Evolutionary conservation across 208 protist species (phyloP).

Genomic region (Trypanosoma platydactyli): DNA sequence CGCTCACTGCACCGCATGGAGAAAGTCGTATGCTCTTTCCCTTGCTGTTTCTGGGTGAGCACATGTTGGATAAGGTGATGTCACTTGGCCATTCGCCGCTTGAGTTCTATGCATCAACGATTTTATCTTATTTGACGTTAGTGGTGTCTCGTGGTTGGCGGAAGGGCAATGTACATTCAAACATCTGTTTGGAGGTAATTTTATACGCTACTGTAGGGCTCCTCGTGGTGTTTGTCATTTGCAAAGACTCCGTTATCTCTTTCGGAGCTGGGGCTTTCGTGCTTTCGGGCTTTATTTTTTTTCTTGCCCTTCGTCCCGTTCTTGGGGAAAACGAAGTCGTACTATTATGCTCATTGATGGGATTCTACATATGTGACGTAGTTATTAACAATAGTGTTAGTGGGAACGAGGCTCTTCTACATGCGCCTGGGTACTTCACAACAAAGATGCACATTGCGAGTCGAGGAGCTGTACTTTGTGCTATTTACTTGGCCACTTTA

Average conservation of each 20-base stretch:
- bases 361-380: constrained; percentile 78
- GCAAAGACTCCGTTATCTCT: constrained; percentile 57
- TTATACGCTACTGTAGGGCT: constrained; percentile 51
- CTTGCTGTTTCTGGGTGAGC: constrained; percentile 77
- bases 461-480: constrained; percentile 56
- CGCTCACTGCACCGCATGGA: constrained; percentile 66
- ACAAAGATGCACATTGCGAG: constrained; percentile 78
- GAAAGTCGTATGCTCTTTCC: constrained; percentile 80
- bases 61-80: constrained; percentile 56
- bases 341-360: constrained; percentile 65
- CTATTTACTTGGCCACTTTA: constrained; percentile 48
- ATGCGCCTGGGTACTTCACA: constrained; percentile 51
- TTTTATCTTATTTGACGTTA: constrained; percentile 77
- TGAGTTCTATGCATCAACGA: constrained; percentile 81
- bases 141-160: constrained; percentile 38
- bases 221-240: constrained; percentile 55
- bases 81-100: constrained; percentile 42
- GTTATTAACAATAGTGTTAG: constrained; percentile 70
- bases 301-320: constrained; percentile 42
- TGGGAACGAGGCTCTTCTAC: constrained; percentile 40
- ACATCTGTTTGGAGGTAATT: constrained; percentile 39
- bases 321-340: constrained; percentile 83
- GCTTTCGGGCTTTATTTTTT: constrained; percentile 61
- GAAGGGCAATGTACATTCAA: constrained; percentile 35
- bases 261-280: constrained; percentile 72